Evolutionary conservation across 371 early-diverging fungal species (phyloP), one percentile per base, ranked within the genome.

Genomic region (Rhizomucor miehei): DNA sequence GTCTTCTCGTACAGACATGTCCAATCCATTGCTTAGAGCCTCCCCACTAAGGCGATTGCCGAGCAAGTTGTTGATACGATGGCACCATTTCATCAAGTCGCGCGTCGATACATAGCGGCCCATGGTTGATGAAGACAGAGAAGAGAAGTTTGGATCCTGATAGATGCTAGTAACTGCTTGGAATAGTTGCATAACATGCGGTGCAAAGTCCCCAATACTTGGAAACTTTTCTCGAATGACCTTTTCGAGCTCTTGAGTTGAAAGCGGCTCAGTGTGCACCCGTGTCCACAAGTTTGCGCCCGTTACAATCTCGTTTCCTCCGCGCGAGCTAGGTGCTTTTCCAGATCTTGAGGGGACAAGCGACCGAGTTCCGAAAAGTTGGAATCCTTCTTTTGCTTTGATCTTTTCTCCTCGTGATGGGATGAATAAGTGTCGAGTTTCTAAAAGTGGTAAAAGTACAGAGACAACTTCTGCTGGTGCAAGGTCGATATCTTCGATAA

Each of bases 401-500:
- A 99, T 85, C 55, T 84, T 82, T 72, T 99, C 95, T 37, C 98
- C 96, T n/a, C 97, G 85, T 46, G 90, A 89, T 2, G 98, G 89
- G 48, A 99, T 91, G 71, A 92, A 97, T 29, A 99, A 80, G 37
- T 89, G 88, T 34, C 93, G 79, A 12, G 91, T 92, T 75, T 99
- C 99, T 14, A 99, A 81, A 23, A 99, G 77, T 3, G 99, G 94
- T 46, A 95, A 73, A 39, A 99, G 84, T 2, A 99, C 88, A 16
- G 97, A 93, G 39, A 99, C 76, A 14, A 99, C 99, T 61, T 99
- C 99, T 34, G 87, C 73, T n/a, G 98, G 93, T 3, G 99, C 99
- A 24, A 95, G 77, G 69, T 99, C 98, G 56, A 99, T 90, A 77
- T 99, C 99, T 77, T 99, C 99, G 58, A 99, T 87, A 54, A 99